A percentile compares a stretch with the other conserved stretches of the same genome.
Evolutionary conservation across 1,139 yeast genomes (phyloP).

Genomic region (Taiozyma onychis): DNA sequence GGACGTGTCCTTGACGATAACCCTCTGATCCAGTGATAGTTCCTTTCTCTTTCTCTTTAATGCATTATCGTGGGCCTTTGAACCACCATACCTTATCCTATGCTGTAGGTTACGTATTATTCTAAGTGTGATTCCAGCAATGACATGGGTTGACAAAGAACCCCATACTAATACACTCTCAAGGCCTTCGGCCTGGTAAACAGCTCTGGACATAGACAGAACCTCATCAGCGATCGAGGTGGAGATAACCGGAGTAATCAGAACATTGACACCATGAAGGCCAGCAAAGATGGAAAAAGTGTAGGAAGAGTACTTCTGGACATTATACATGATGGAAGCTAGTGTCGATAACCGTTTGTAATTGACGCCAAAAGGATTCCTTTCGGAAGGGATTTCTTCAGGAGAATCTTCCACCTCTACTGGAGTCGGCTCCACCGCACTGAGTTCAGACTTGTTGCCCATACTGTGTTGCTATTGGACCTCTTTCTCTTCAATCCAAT

Average conservation of each 20-base stretch:
- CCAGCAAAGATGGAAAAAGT: conserved; percentile 53
- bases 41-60: conserved; percentile 6
- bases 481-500: not conserved
- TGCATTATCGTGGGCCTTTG: conserved; percentile 9
- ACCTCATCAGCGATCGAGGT: conserved; percentile 45
- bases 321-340: conserved; percentile 1
- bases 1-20: conserved; percentile 13
- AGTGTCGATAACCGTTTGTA: conserved; percentile 3
- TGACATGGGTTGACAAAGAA: conserved; percentile 43
- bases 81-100: conserved; percentile 22
- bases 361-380: conserved; percentile 1
- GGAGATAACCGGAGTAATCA: conserved; percentile 49
- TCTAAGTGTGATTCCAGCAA: conserved; percentile 49
- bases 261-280: conserved; percentile 53
- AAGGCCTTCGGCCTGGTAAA: conserved; percentile 50
- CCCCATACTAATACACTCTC: conserved; percentile 47
- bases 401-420: conserved; percentile 1
- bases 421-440: not conserved
- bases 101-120: conserved; percentile 29
- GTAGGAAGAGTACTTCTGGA: conserved; percentile 61
- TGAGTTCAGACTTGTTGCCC: not conserved
- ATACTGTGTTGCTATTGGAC: not conserved
- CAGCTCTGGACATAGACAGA: conserved; percentile 53
- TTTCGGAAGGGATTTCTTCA: not conserved
- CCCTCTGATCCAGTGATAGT: conserved; percentile 18